Evolutionary conservation across 495 filamentous ascomycete species (phyloP).

Genomic region (Penicillium roqueforti): DNA sequence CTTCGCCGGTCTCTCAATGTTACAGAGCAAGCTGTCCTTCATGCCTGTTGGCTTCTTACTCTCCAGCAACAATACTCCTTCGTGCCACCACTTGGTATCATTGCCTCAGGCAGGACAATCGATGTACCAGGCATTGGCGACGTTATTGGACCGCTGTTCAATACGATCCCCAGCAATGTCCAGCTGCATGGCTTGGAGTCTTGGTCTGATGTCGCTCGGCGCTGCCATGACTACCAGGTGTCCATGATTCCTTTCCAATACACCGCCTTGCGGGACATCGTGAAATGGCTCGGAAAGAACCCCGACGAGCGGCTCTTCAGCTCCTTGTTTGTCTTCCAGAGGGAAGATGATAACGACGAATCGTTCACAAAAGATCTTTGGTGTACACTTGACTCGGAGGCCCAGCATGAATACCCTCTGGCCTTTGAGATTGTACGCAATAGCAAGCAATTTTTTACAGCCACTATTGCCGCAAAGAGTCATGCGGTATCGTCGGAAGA

Average conservation of each 20-base stretch:
- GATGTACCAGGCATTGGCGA: constrained; percentile 57
- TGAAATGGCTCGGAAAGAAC: constrained; percentile 38
- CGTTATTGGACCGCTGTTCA: constrained; percentile 82
- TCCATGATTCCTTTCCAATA: constrained; percentile 43
- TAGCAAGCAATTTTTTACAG: constrained; percentile 37
- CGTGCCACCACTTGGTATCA: constrained; percentile 31
- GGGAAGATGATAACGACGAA: constrained; percentile 21
- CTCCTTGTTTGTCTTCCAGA: constrained; percentile 62
- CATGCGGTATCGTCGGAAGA: constrained; percentile 16
- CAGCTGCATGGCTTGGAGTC: constrained; percentile 26
- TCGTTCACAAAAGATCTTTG: constrained; percentile 44
- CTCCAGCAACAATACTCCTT: constrained; percentile 36
- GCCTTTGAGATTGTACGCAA: constrained; percentile 65
- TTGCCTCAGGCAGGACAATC: constrained; percentile 44
- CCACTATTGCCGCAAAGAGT: constrained; percentile 51
- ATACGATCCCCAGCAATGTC: constrained; percentile 75
- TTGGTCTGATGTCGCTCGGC: constrained; percentile 33
- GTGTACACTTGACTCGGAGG: constrained; percentile 46
- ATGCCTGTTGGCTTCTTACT: constrained; percentile 35
- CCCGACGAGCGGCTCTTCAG: constrained; percentile 42
- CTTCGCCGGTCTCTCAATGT: constrained; percentile 32
- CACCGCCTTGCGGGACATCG: constrained; percentile 43
- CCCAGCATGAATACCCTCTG: constrained; percentile 65
- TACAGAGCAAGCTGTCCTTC: constrained; percentile 41
- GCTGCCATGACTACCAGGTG: constrained; percentile 38